phyloP scores from a whole-genome alignment of 2,329 filamentous ascomycete genomes.

The Talaromyces sp. region DNA sequence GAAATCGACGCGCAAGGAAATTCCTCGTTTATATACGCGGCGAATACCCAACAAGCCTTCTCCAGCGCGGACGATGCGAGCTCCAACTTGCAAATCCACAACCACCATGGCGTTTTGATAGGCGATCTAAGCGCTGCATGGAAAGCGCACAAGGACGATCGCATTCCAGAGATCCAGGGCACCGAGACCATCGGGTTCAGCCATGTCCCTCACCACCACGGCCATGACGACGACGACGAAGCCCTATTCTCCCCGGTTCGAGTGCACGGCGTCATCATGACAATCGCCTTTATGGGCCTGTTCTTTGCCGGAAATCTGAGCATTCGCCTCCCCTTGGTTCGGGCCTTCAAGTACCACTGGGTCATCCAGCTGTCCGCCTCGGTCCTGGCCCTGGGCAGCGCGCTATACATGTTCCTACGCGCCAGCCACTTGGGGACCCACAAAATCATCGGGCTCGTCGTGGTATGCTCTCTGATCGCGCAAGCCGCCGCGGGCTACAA shows the following conservation, averaged over 20 bases:
- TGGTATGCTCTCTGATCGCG: slow-evolving; percentile 5
- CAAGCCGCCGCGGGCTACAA: slow-evolving; percentile 13
- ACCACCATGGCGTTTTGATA: slow-evolving; percentile 39
- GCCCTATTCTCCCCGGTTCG: slow-evolving; percentile 6
- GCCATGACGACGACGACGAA: neutral
- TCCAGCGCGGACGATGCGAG: slow-evolving; percentile 34
- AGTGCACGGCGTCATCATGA: slow-evolving; percentile 13
- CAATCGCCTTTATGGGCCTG: slow-evolving; percentile 11
- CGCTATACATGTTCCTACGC: slow-evolving; percentile 11
- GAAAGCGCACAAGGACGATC: neutral
- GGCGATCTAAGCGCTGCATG: slow-evolving; percentile 6
- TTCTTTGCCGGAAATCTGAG: slow-evolving; percentile 9
- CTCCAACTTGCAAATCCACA: slow-evolving; percentile 48
- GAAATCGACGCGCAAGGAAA: slow-evolving; percentile 45
- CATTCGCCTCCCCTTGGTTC: slow-evolving; percentile 9
- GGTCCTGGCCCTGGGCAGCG: slow-evolving; percentile 11
- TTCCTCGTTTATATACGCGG: slow-evolving; percentile 50
- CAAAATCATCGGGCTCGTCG: slow-evolving; percentile 11
- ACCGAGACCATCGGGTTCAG: slow-evolving; percentile 3
- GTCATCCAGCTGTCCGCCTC: slow-evolving; percentile 12
- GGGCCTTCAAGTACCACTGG: slow-evolving; percentile 13
- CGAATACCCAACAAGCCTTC: slow-evolving; percentile 43
- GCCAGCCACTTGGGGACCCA: slow-evolving; percentile 8
- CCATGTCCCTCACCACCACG: neutral
- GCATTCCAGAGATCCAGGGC: slow-evolving; percentile 7